Percentiles rank a stretch among this genome's conserved stretches.
These are phyloP conservation scores for Lonicera japonica DNA, from an alignment of 129 eudicot genomes.

Conservation along the genomic window DNA sequence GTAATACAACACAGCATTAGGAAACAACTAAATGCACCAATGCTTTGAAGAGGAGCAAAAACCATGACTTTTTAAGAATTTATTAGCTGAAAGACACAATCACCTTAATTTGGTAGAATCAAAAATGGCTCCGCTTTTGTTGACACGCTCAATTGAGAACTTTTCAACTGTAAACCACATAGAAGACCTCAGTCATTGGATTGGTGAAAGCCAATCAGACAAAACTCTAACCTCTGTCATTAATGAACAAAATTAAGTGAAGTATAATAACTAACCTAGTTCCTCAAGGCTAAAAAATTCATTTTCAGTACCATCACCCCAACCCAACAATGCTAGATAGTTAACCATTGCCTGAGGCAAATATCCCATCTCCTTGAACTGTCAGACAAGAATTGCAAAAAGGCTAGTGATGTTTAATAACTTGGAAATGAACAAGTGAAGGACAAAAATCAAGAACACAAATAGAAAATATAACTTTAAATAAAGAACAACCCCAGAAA, in stretches of 20 bases:
- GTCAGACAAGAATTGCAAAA: conserved; percentile 18
- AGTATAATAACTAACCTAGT: conserved; percentile 55
- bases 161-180: conserved; percentile 68
- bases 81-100: conserved; percentile 3
- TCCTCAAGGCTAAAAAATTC: conserved; percentile 86
- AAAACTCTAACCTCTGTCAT: conserved; percentile 3
- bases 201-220: not conserved
- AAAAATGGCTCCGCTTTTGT: conserved; percentile 91
- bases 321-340: conserved; percentile 86
- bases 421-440: not conserved
- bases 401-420: conserved; percentile 7
- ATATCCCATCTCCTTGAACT: conserved; percentile 90
- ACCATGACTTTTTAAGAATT: not conserved
- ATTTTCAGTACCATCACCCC: conserved; percentile 97
- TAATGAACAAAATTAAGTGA: not conserved
- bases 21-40: conserved; percentile 7
- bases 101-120: conserved; percentile 85
- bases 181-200: conserved; percentile 8
- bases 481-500: not conserved
- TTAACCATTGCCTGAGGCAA: conserved; percentile 90
- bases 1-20: conserved; percentile 1
- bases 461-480: not conserved
- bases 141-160: conserved; percentile 86
- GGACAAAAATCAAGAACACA: not conserved
- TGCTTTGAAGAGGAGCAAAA: conserved; percentile 9